Evolutionary conservation across 2,329 filamentous ascomycete genomes (phyloP), one percentile per base, ranked within the genome.

Genomic region (Neoscytalidium dimidiatum): DNA sequence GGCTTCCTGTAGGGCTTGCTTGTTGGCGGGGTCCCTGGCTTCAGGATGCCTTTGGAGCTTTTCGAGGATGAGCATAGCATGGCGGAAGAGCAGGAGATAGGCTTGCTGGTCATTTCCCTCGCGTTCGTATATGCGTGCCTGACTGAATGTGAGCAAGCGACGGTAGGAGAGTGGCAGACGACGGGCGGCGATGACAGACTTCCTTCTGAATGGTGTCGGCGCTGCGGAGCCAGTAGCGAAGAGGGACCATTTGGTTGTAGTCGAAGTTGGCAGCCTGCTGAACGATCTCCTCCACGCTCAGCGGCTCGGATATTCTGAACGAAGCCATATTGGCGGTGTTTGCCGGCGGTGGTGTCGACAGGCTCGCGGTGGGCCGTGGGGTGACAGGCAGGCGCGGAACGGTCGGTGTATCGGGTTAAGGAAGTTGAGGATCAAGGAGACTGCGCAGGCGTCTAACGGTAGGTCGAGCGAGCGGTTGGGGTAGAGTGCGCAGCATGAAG

Each of bases 21-120:
- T 82, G 68, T 85, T 84, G 38, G 90, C 86, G 9, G 86, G 84
- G 7, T 87, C 84, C 69, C 86, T 90, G 51, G 87, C 87, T 64
- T 95, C 88, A 1, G 94, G 93, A 71, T 98, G 95, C 1, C 81
- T 84, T 0, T 86, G 84, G 8, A 99, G 83, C 62, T 90, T 85
- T 6, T 92, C 86, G 29, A 97, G 81, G 26, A 97, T 86, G n/a
- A 99, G 87, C 62, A 90, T 85, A 9, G 92, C 92, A 79, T 96
- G 93, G 70, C 95, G 89, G 75, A 95, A 92, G n/a, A 96, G 86
- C 66, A 98, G 88, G 63, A 97, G 85, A 77, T 96, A 99, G 4
- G 94, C 92, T 73, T 95, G 90, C 71, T 93, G 88, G 68, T 92
- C 88, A 78, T 97, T 94, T 72, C 90, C 90, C 77, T 98, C 94